Evolutionary conservation across 352 stramenopile genomes (phyloP).

Genomic region (Globisporangium solare): DNA sequence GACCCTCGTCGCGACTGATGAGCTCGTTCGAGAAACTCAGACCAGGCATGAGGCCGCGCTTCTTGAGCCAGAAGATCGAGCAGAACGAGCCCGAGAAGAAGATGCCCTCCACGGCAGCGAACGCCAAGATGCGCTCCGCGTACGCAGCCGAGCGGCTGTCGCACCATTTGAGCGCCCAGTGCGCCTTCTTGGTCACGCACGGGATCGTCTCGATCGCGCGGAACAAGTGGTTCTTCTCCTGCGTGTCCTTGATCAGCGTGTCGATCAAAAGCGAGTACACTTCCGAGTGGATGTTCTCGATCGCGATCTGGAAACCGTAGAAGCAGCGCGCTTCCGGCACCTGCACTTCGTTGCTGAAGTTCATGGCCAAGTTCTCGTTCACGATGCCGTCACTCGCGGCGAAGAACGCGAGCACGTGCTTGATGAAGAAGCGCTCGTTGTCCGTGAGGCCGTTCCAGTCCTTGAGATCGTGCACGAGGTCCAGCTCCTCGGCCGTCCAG

Average conservation of each 20-base stretch:
- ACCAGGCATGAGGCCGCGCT: slow-evolving; percentile 98
- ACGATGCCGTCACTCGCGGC: slow-evolving; percentile 98
- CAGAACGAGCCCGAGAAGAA: slow-evolving; percentile 99
- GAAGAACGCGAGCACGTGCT: slow-evolving; percentile 98
- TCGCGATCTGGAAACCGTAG: slow-evolving; percentile 99
- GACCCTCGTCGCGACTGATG: slow-evolving; percentile 97
- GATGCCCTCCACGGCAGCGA: slow-evolving; percentile 98
- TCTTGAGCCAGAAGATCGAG: slow-evolving; percentile 99
- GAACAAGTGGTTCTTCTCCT: slow-evolving; percentile 93
- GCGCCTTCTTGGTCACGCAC: slow-evolving; percentile 96
- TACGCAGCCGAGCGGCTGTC: slow-evolving; percentile 91
- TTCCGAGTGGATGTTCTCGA: slow-evolving; percentile 99
- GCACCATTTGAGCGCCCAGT: slow-evolving; percentile 97
- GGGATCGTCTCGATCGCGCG: slow-evolving; percentile 97
- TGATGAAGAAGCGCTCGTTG: slow-evolving; percentile 98
- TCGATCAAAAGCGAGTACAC: slow-evolving; percentile 99
- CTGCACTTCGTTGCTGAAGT: slow-evolving; percentile 98
- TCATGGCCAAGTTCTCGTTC: slow-evolving; percentile 98
- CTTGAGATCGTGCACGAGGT: slow-evolving; percentile 94
- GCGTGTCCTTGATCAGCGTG: slow-evolving; percentile 96
- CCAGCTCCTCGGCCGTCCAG: slow-evolving; percentile 99
- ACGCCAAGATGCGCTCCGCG: slow-evolving; percentile 95
- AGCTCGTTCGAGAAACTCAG: slow-evolving; percentile 99
- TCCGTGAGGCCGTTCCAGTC: slow-evolving; percentile 93
- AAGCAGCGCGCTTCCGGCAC: slow-evolving; percentile 97